Conservation (phyloP, 148 eudicot genomes). For the Salicornia ramosissima region DNA sequence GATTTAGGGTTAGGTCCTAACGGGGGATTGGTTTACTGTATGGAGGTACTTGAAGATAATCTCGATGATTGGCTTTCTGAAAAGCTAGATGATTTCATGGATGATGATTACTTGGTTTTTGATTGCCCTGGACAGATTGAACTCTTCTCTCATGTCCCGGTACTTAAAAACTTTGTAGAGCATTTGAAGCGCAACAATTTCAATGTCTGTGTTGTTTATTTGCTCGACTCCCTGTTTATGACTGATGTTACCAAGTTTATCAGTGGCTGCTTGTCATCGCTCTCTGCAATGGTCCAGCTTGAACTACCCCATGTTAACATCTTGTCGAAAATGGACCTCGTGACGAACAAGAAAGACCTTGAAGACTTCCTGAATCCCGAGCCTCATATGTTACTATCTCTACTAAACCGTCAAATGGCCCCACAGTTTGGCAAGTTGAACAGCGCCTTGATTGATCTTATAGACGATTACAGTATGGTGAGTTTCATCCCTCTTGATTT, state of each 20-base stretch:
- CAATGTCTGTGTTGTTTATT: slow-evolving; percentile 83
- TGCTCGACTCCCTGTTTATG: slow-evolving; percentile 97
- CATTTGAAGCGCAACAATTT: slow-evolving; percentile 79
- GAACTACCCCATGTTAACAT: slow-evolving; percentile 84
- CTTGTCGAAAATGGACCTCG: slow-evolving; percentile 95
- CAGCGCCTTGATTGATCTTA: slow-evolving; percentile 74
- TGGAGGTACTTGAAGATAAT: slow-evolving; percentile 94
- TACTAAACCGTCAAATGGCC: slow-evolving; percentile 70
- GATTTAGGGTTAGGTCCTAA: slow-evolving; percentile 91
- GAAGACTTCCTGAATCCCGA: slow-evolving; percentile 82
- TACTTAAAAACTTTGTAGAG: slow-evolving; percentile 85
- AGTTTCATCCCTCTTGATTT: slow-evolving; percentile 85
- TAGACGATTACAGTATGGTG: slow-evolving; percentile 90
- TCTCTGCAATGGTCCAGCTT: slow-evolving; percentile 95
- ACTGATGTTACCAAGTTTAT: slow-evolving; percentile 97
- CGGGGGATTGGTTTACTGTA: slow-evolving; percentile 88
- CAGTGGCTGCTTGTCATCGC: slow-evolving; percentile 93
- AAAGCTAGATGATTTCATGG: slow-evolving; percentile 71
- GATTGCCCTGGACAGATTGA: slow-evolving; percentile 99
- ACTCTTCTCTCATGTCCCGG: slow-evolving; percentile 91
- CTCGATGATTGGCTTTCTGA: slow-evolving; percentile 89
- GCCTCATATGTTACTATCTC: slow-evolving; percentile 51
- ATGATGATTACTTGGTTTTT: slow-evolving; percentile 88
- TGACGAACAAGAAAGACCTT: slow-evolving; percentile 67
- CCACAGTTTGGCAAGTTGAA: slow-evolving; percentile 85